Evolutionary conservation across 2,329 filamentous ascomycete species (phyloP), one percentile per base, ranked within the genome.

Genomic region (Leptoxyphium fumago): DNA sequence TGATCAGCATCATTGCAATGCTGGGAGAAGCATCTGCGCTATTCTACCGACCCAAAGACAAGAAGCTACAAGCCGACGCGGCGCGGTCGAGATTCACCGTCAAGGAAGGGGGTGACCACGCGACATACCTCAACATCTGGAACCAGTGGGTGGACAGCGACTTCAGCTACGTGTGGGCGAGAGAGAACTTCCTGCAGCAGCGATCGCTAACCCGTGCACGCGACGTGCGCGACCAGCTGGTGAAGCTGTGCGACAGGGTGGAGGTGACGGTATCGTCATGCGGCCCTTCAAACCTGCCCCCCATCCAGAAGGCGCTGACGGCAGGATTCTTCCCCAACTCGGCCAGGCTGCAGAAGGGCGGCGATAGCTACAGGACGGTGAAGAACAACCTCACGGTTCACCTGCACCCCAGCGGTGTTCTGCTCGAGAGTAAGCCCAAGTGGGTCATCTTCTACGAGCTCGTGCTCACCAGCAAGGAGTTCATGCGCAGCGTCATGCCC

Each of bases 321-420:
- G 80, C 87, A 0, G 91, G 89, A 1, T 98, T 94, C 72, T 96
- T 96, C 70, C 80, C 84, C 14, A 94, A 96, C 61, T 87, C 88
- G 0, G 88, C 88, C 1, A 71, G 86, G 2, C 65, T 98, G 44
- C 82, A 91, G 59, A 74, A 84, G 40, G 82, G 82, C 38, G 91
- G 91, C 2, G 83, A 93, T 57, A 82, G 77, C 48, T 98, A 98
- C 64, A 76, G 88, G 15, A 94, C 87, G 0, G 79, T 96, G 52
- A 94, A 94, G 73, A 93, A 83, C 55, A 84, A 83, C 50, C 80
- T 86, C 53, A 84, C 82, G 5, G 87, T 94, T 1, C 89, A 85
- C 60, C 74, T 96, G n/a, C 91, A 98, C 61, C 91, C 91, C 0
- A 86, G 80, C 49, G 84, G 78, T 39, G 85, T 88, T 38, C 65